These are phyloP conservation scores for Lablab purpureus DNA, from an alignment of 306 rosid genomes.

Conservation along the genomic window DNA sequence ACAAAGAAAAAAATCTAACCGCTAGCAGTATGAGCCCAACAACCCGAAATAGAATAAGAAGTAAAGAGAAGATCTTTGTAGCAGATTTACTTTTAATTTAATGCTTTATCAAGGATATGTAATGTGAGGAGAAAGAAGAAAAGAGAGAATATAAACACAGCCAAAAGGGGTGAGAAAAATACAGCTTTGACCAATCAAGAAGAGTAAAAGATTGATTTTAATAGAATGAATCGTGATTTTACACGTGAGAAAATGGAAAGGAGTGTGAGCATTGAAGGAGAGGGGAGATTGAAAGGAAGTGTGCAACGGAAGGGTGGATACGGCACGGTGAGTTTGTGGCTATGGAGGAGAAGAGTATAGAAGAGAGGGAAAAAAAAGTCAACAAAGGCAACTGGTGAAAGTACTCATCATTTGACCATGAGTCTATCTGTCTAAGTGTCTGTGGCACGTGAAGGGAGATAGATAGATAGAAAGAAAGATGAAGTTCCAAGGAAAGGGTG, in stretches of 20 bases:
- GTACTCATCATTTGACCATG: constrained; percentile 38
- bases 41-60: background rate
- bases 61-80: background rate
- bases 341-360: background rate
- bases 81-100: background rate
- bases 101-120: background rate
- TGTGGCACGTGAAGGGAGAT: constrained; percentile 15
- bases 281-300: background rate
- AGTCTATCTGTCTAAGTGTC: constrained; percentile 5
- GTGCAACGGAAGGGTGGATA: too few relatives aligned
- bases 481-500: background rate
- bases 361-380: background rate
- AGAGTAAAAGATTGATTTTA: background rate
- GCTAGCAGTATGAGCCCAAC: background rate
- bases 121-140: background rate
- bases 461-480: too few relatives aligned
- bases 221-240: background rate
- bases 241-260: background rate
- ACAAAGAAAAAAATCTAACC: background rate
- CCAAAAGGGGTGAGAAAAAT: background rate
- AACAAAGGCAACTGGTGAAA: background rate
- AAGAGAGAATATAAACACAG: background rate
- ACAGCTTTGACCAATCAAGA: background rate
- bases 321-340: background rate
- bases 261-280: background rate